These are phyloP conservation scores for Coemansia sp. DNA, from an alignment of 192 early-diverging fungal species.

Conservation along the genomic window DNA sequence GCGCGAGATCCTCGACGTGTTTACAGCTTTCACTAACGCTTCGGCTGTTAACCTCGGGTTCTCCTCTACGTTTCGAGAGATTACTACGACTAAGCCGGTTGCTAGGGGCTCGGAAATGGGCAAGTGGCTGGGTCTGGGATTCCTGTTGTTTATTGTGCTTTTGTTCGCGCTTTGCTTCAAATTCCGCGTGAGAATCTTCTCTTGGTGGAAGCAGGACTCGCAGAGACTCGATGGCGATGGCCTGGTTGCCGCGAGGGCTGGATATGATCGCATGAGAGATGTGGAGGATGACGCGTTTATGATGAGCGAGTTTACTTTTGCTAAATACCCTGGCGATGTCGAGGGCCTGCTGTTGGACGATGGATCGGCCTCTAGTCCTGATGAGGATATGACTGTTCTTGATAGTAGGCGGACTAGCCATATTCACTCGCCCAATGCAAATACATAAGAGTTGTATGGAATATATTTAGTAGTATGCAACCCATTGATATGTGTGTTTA, in stretches of 20 bases:
- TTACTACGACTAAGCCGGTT: neutral
- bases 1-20: conserved; percentile 62
- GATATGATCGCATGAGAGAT: conserved; percentile 1
- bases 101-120: neutral
- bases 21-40: conserved; percentile 58
- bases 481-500: neutral
- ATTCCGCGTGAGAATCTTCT: conserved; percentile 26
- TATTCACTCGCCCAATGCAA: neutral
- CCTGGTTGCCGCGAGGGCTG: neutral
- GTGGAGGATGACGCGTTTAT: conserved; percentile 41
- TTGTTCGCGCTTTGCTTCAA: conserved; percentile 19
- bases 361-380: conserved; percentile 41
- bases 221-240: conserved; percentile 18
- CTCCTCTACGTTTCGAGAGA: conserved; percentile 38
- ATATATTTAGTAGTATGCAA: neutral
- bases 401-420: conserved; percentile 11
- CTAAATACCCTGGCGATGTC: conserved; percentile 16
- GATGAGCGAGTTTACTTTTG: conserved; percentile 44
- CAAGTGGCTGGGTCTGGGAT: conserved; percentile 30
- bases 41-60: conserved; percentile 41
- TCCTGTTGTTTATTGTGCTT: conserved; percentile 13
- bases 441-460: neutral
- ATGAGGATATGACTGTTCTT: conserved; percentile 26
- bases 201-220: conserved; percentile 30
- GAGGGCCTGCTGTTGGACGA: conserved; percentile 47